Conservation (phyloP, 2,329 filamentous ascomycete species). For the Pseudogymnoascus sp. region DNA sequence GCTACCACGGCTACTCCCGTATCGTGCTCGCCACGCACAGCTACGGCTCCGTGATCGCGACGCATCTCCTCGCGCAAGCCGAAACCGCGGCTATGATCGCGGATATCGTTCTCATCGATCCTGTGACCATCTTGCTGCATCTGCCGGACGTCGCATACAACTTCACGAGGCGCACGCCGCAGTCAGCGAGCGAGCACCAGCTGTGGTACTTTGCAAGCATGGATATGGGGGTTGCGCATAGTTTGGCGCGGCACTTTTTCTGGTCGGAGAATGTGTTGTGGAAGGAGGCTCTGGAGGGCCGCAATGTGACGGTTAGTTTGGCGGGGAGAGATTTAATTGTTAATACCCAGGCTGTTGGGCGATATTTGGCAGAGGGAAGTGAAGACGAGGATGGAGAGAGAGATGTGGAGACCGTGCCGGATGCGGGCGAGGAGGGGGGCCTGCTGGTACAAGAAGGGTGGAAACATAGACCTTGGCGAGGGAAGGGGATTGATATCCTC, state of each 20-base stretch:
- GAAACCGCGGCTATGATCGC: slow-evolving; percentile 36
- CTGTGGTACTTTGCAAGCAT: slow-evolving; percentile 52
- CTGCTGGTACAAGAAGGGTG: slow-evolving; percentile 19
- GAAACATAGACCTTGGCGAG: slow-evolving; percentile 26
- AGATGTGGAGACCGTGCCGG: slow-evolving; percentile 14
- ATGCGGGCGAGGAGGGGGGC: slow-evolving; percentile 10
- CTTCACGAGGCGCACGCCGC: slow-evolving; percentile 40
- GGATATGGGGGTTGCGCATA: slow-evolving; percentile 51
- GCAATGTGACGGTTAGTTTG: slow-evolving; percentile 39
- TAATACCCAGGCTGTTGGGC: slow-evolving; percentile 42
- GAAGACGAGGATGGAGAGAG: slow-evolving; percentile 13
- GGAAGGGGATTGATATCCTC: slow-evolving; percentile 36
- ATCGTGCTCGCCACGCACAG: slow-evolving; percentile 46
- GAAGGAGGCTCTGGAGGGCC: slow-evolving; percentile 40
- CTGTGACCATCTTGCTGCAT: slow-evolving; percentile 51
- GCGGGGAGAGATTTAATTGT: slow-evolving; percentile 46
- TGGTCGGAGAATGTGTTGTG: slow-evolving; percentile 54
- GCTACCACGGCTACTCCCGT: slow-evolving; percentile 40
- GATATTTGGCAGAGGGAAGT: slow-evolving; percentile 33
- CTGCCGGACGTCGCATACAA: slow-evolving; percentile 56
- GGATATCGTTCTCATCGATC: slow-evolving; percentile 48
- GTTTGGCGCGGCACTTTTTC: slow-evolving; percentile 49
- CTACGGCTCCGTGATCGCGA: slow-evolving; percentile 46
- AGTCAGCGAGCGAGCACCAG: slow-evolving; percentile 47
- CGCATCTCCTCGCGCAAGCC: slow-evolving; percentile 41